Base-by-base conservation (phyloP, 345 rosid species). In the Gossypium arboreum region DNA sequence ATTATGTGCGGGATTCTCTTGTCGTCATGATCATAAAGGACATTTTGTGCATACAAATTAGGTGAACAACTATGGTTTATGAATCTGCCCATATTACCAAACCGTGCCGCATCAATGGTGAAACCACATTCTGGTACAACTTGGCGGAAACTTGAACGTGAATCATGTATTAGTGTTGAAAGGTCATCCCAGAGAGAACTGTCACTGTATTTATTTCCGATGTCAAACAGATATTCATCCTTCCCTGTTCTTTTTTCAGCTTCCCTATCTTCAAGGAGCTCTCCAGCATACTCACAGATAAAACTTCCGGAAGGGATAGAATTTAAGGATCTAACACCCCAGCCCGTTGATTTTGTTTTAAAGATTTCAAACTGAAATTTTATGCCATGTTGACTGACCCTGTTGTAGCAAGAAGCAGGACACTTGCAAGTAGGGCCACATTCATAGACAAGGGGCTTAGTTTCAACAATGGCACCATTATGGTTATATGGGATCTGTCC, bases 11-110 rank as follows among this genome's bases (percentile, higher is more conserved):
- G 97, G 69, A 91, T 84, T 77, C 93, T 89, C 77, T 73, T 80
- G 83, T 89, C 93, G 12, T 79, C 88, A 0, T 89, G 97, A 75
- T 93, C 99, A 74, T 84, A 91, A 69, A 95, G 86, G 41, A 95
- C 92, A 69, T 90, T 84, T 68, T 93, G 99, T 2, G 99, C 98
- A 62, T 95, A 93, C 47, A 93, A 85, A 80, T 93, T 95, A 1
- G 98, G 99, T 1, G 98, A 90, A 81, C 97, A 95, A 64, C 98
- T 88, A 69, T 95, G 97, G 85, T 95, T 95, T 65, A 95, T 83
- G 65, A 95, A 90, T 76, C 99, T 90, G 71, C 98, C 97, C 2
- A 93, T 62, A 45, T 90, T 91, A 12, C 96, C 98, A 79, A 59
- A 77, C 52, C 27, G 71, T 13, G 92, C 93, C 11, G 97, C 99